Evolutionary conservation across 257 asterid genomes (phyloP), one percentile per base, ranked within the genome.

Genomic region (Echium plantagineum): DNA sequence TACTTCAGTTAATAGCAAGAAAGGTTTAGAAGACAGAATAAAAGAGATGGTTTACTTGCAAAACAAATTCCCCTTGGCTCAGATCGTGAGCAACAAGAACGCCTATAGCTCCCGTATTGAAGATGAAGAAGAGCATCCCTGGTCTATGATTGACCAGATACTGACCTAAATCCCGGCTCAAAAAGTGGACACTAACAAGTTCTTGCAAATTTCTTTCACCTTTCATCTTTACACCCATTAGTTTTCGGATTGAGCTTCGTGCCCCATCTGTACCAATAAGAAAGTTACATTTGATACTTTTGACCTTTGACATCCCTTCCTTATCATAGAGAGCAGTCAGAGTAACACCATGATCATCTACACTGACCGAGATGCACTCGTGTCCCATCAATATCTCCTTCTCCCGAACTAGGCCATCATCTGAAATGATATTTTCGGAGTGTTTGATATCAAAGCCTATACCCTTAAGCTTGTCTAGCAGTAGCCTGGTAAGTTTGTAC

Each of bases 31-130:
- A 28, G 12, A 15, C 28, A 53, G 57, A 53, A 19, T 0, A 6
- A n/a, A 18, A 18, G 13, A 56, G 22, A 10, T 52, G 68, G 30
- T 30, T 32, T 69, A 91, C 98, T 93, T 91, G 98, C 85, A 91
- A 75, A 56, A 88, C 93, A 74, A 91, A 91, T 70, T 91, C 98
- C 70, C 98, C 98, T 78, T 83, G 81, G 72, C 69, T 74, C 73
- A 85, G 78, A 67, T 91, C 94, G 78, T 91, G 98, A 64, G 98
- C 98, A 30, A 91, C 96, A 63, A 91, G 82, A 52, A 91, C 98
- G 46, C 96, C 98, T 20, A 88, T 85, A 21, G 83, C 96, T 68
- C 84, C 88, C 49, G 87, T 67, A 60, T 91, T 91, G 61, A 88
- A 88, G 63, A 91, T 63, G 73, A 91, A 91, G 78, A 83, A 91